Base-by-base conservation (phyloP, 2,329 filamentous ascomycete species). In the Pseudonectria foliicola region DNA sequence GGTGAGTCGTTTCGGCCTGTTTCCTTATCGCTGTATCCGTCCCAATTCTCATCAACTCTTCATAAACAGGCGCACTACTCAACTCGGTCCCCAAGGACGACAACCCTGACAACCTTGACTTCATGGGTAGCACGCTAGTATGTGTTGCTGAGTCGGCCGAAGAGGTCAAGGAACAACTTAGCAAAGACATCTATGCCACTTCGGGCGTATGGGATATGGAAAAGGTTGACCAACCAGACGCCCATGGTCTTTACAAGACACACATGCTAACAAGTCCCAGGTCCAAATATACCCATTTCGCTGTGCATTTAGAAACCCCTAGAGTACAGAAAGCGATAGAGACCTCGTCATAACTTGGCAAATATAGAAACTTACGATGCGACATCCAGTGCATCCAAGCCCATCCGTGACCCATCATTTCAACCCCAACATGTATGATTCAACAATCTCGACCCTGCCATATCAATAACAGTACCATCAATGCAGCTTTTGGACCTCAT, bases 171-270 rank as follows among this genome's bases (percentile, higher is more conserved):
- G 72, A 82, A 48, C 54, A 73, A 33, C 57, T 95, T 30, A 75
- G 73, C 58, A 70, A 75, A 31, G 88, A 95, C 63, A 66, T 88
- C 8, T 95, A 94, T 62, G 67, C 71, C 8, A 70, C 63, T 40
- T 69, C 61, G 28, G 85, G 80, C 1, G 87, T 93, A 7, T 95
- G 88, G 88, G 85, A 95, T 66, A 55, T 83, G 39, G 73, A 80
- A 25, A 83, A 83, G 50, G 76, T 76, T 42, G 51, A 57, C 53
- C 28, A 8, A 25, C 7, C 11, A 15, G 18, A 13, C 12, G 6
- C 10, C 3, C 5, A 10, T 5, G 12, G 8, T 12, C n/a, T 24
- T 14, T 5, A 13, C 11, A 25, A 18, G 29, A 34, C 10, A 7
- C 11, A 16, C 5, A 3, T 34, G 26, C 13, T 12, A 11, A 13